Conservation (phyloP, 164 flowering plant genomes). For the Umbellularia californica region DNA sequence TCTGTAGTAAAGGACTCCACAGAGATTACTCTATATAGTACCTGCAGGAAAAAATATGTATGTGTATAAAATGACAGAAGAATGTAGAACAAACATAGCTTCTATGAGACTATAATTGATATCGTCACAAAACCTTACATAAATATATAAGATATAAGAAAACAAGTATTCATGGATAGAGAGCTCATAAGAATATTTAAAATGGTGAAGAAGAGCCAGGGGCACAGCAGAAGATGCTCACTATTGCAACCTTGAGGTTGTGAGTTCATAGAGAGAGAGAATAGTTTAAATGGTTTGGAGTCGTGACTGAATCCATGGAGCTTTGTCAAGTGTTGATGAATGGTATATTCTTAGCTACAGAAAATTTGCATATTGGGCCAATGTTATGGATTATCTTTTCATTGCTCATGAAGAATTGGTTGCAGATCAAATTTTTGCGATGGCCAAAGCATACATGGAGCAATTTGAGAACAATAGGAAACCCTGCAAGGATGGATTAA, state of each 20-base stretch:
- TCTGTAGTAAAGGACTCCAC: conserved; percentile 18
- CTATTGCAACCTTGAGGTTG: not conserved
- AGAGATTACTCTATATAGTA: conserved; percentile 12
- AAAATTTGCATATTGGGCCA: no score
- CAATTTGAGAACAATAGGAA: no score
- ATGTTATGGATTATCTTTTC: no score
- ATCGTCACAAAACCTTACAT: not conserved
- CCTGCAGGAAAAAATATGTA: conserved; percentile 14
- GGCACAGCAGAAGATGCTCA: not conserved
- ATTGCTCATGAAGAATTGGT: no score
- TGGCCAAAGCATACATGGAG: no score
- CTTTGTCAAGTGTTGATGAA: not conserved
- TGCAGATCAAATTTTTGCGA: no score
- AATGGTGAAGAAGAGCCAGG: not conserved
- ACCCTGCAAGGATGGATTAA: no score
- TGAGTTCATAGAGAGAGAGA: not conserved
- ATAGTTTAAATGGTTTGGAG: not conserved
- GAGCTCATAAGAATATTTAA: not conserved
- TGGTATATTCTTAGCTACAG: no score
- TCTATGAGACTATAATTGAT: not conserved
- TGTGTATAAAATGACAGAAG: not conserved
- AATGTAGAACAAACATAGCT: not conserved
- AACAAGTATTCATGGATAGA: not conserved
- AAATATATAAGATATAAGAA: not conserved
- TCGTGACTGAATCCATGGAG: not conserved